Conservation (phyloP, 2,329 filamentous ascomycete genomes). For the Trichoderma sp. region DNA sequence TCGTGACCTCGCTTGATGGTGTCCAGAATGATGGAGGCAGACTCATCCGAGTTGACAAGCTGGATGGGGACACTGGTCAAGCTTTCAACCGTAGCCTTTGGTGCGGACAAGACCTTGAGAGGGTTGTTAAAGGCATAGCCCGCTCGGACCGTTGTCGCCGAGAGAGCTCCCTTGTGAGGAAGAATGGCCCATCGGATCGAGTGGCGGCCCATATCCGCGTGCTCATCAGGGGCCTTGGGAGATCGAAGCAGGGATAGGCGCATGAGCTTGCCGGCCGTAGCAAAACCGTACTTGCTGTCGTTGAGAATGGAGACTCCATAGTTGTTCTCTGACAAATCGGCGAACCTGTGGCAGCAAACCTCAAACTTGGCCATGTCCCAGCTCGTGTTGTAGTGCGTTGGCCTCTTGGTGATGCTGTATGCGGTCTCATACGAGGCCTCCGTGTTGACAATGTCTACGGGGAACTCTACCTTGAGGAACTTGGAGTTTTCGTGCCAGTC, state of each 20-base stretch:
- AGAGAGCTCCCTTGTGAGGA: constrained; percentile 74
- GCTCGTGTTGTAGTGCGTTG: constrained; percentile 95
- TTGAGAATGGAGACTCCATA: constrained; percentile 94
- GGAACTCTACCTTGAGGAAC: constrained; percentile 98
- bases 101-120: constrained; percentile 46
- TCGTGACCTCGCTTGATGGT: constrained; percentile 92
- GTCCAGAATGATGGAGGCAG: constrained; percentile 74
- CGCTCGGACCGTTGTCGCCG: constrained; percentile 73
- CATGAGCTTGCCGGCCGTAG: constrained; percentile 86
- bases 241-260: constrained; percentile 81
- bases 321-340: constrained; percentile 82
- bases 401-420: constrained; percentile 82
- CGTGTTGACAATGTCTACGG: constrained; percentile 85
- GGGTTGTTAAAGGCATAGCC: constrained; percentile 92
- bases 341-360: constrained; percentile 94
- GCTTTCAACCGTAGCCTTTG: constrained; percentile 31
- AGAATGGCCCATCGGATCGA: constrained; percentile 87
- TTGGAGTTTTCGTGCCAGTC: constrained; percentile 98
- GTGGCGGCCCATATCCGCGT: constrained; percentile 92
- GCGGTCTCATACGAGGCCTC: constrained; percentile 96
- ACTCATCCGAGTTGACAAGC: constrained; percentile 58
- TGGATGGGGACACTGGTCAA: constrained; percentile 55
- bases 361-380: constrained; percentile 99
- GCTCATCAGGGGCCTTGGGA: constrained; percentile 88
- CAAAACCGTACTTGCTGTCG: constrained; percentile 95